Base-by-base conservation (phyloP, 192 early-diverging fungal species). In the Coemansia sp. region DNA sequence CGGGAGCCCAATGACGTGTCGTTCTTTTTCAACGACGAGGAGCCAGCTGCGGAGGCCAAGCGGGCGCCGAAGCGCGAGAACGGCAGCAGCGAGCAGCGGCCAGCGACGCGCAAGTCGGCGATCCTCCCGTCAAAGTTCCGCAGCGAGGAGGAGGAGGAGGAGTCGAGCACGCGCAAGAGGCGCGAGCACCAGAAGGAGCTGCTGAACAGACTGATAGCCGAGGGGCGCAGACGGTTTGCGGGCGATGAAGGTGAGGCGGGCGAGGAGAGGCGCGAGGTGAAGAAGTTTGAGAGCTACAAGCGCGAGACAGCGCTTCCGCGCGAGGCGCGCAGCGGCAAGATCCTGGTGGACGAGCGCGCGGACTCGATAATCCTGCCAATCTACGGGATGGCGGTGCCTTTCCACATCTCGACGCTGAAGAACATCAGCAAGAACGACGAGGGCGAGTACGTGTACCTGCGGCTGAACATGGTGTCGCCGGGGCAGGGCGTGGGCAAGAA, bases 331-430 rank as follows among this genome's bases (percentile, higher is more conserved):
- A 89, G 53, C 73, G 92, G 55, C 68, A 92, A 88, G 45, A 98
- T 99, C 67, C 61, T 91, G 40, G 93, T 99, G 0, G 97, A 99
- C 78, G 81, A 85, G 55, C 85, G 87, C 31, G 88, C 86, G 37
- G 92, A 97, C 41, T 84, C 96, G 6, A 83, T 99, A 44, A 87
- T 99, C 38, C 75, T 98, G 47, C 97, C 97, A 7, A 89, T 99
- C 38, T 96, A 96, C 67, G 96, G 96, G 20, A 86, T 92, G 71
- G 88, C 96, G 2, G 97, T 99, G 14, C 97, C 97, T 29, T 97
- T 99, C 84, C 97, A 99, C 72, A 92, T 99, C 57, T 92, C 94
- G 13, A 94, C 95, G 2, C 68, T 99, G 36, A 98, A 99, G 66
- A 97, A 92, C 70, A 87, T 92, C 7, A 89, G 85, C 74, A 97